Percentiles rank a stretch among this genome's conserved stretches.
Conservation (phyloP, 2,329 filamentous ascomycete species). For the Nemania diffusa region DNA sequence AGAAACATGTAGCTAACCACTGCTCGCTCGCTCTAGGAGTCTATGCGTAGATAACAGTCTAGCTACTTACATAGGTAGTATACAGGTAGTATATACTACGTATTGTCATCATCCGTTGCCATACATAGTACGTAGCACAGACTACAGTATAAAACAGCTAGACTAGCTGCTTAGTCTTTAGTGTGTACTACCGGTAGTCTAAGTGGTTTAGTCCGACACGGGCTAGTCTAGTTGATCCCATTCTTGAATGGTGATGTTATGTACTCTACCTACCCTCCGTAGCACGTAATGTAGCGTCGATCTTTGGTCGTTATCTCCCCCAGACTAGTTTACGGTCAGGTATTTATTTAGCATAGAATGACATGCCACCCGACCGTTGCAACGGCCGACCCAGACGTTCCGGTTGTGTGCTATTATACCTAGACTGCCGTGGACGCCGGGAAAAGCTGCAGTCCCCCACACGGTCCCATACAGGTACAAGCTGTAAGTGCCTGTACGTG, state of each 20-base stretch:
- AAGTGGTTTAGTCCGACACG: conserved; percentile 15
- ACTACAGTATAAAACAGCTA: too few relatives aligned
- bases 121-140: too few relatives aligned
- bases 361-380: conserved; percentile 8
- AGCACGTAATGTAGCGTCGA: not conserved
- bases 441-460: conserved; percentile 27
- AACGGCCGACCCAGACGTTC: conserved; percentile 13
- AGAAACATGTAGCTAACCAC: conserved; percentile 18
- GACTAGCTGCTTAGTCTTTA: not conserved
- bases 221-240: conserved; percentile 1
- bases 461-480: conserved; percentile 10
- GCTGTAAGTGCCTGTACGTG: not conserved
- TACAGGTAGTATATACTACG: too few relatives aligned
- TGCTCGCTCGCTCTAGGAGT: not conserved
- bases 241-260: not conserved
- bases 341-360: not conserved
- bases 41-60: too few relatives aligned
- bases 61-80: too few relatives aligned
- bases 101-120: too few relatives aligned
- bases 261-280: not conserved
- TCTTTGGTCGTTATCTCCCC: not conserved
- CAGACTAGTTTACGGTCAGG: not conserved
- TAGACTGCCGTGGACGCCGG: conserved; percentile 28
- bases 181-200: too few relatives aligned
- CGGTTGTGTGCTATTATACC: conserved; percentile 13